Evolutionary conservation across 2,329 filamentous ascomycete genomes (phyloP), one percentile per base, ranked within the genome.

Genomic region (Fonsecaea erecta): DNA sequence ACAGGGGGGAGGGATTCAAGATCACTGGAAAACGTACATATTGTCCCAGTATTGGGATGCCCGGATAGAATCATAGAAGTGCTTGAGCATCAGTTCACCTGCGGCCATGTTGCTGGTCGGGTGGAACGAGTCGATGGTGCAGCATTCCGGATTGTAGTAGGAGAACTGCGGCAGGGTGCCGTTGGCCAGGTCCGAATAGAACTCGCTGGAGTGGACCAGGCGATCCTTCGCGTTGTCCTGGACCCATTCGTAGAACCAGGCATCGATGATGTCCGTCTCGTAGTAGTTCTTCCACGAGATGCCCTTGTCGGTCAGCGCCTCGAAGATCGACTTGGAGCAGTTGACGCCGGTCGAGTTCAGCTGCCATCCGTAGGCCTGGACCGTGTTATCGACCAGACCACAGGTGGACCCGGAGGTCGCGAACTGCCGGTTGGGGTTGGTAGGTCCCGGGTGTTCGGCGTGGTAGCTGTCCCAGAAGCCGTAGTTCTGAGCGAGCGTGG

Each of bases 91-190:
- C 21, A 67, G 48, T 46, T 67, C 65, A 12, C 65, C 65, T 6
- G 65, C 65, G 3, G 65, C 65, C 60, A 67, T 67, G 58, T 67
- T 67, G 53, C 65, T 67, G 46, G 58, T 64, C 14, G 65, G 65
- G 51, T 67, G 65, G 61, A 67, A 64, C n/a, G 65, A 67, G 35
- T 67, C 65, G 32, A 67, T 59, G n/a, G 62, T 64, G 52, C 65
- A 67, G 62, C 65, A 67, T 60, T 67, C 65, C n/a, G 80, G 80
- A 9, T 81, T 82, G 65, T 82, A 78, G 69, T 81, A 82, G 66
- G 84, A 82, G 77, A 87, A 90, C 79, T 93, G 90, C 2, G 91
- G 90, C 14, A 93, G 84, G 53, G 80, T 83, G 72, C 88, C 78
- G 68, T 78, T 80, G 63, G 83, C 78, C 11, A 93, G 81, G 72